Base-by-base conservation (phyloP, 305 asterid genomes). In the Coffea humblotiana region DNA sequence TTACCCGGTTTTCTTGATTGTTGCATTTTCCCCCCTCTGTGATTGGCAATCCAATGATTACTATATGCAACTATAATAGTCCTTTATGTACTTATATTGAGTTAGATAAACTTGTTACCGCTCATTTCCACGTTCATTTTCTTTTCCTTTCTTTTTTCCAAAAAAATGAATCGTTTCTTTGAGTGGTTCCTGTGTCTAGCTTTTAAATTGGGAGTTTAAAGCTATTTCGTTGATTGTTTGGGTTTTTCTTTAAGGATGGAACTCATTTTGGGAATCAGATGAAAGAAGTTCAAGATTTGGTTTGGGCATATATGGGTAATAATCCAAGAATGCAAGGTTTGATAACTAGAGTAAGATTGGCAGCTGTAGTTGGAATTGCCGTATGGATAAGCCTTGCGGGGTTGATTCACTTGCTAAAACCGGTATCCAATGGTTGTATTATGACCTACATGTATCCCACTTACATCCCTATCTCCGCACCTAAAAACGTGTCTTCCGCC, bases 361-460 rank as follows among this genome's bases (percentile, higher is more conserved):
- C 80, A 16, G 76, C 87, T 68, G 81, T 87, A 61, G 92, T 92
- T 81, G 19, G 85, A n/a, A 54, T 90, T 77, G 88, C 90, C 40
- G 14, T 88, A 73, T 88, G 90, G 86, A 83, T 92, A n/a, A 90
- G 91, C 80, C 83, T 96, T 74, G 84, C 88, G 5, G 97, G 92
- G 75, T 81, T 90, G 63, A 90, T 79, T 82, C 83, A 88, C 80
- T 86, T 96, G 82, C 78, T 91, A 86, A 87, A 81, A 77, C 99
- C 99, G 32, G 87, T 88, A 79, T 89, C 94, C 40, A 96, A 90
- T 85, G 98, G 98, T 32, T 96, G 99, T 84, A 83, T 83, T 77
- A 94, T 96, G 99, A 96, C 99, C 29, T 96, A 96, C 72, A 96
- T 96, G 99, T 96, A 94, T 83, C 99, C 99, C 43, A 96, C 93